Base-by-base conservation (phyloP, 2,329 filamentous ascomycete species). In the Sclerotinia borealis region DNA sequence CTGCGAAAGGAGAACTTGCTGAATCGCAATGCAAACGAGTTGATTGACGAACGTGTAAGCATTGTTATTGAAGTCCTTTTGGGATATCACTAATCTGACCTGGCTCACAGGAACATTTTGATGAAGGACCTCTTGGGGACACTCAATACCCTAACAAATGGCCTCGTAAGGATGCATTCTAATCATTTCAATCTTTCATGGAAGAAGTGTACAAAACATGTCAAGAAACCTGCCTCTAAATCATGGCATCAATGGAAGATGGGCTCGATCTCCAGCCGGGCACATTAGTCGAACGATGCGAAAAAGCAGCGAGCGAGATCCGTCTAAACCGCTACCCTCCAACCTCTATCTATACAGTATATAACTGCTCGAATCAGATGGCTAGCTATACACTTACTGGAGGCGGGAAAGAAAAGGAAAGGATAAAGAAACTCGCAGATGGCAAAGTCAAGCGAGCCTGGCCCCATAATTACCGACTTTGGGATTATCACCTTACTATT, bases 401-500 rank as follows among this genome's bases (percentile, higher is more conserved):
- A n/a, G n/a, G n/a, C n/a, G n/a, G n/a, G n/a, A n/a, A n/a, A n/a
- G n/a, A n/a, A n/a, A n/a, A n/a, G n/a, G n/a, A n/a, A n/a, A n/a
- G n/a, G 11, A 47, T 62, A 27, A 48, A 70, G 51, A 66, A 75
- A 34, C 72, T 75, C 61, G 72, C 71, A 50, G 29, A 19, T 22
- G 51, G 56, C 6, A 39, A 22, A 8, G 47, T 62, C n/a, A 61
- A 34, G 17, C 55, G 65, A 7, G 50, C 61, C n/a, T 74, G 72
- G 13, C 71, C 79, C 0, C 81, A 84, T 70, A 80, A n/a, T n/a
- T n/a, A n/a, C 77, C 2, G 82, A 84, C 66, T 84, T 79, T 79
- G 79, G 75, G 68, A 76, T 67, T 64, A 70, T 84, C 50, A 84
- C 81, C 0, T 69, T 84, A 69, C 73, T 83, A 6, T 82, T 83